Base-by-base conservation (phyloP, 805 yeast species). In the Hanseniaspora hatyaiensis region DNA sequence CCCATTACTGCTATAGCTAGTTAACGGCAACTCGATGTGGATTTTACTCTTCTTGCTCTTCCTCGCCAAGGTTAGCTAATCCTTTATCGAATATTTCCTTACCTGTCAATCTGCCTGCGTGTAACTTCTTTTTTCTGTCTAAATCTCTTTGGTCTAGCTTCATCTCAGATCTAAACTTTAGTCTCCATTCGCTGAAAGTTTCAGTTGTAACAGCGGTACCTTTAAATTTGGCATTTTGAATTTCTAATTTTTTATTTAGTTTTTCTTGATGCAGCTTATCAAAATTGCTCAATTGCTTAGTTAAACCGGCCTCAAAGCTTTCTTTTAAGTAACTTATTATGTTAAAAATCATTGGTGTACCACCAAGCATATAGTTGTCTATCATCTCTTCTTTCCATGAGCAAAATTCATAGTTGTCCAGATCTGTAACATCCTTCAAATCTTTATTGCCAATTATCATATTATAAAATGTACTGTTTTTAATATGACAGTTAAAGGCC, bases 281-380 rank as follows among this genome's bases (percentile, higher is more conserved):
- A 31, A 66, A 69, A 5, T 53, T 56, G 13, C 68, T 66, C 39
- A 82, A 67, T 53, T 80, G 78, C n/a, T 68, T 64, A 24, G 71
- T 74, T 57, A 85, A 83, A 53, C 75, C 57, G 20, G 63, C 64
- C 56, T 92, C 98, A 12, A 85, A 89, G 50, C 73, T 73, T 42
- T 89, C 97, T 57, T 89, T 89, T 47, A 87, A 69, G 8, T 77
- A 68, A 1, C 94, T 77, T 0, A 83, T 74, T 38, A 89, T 61
- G 1, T 95, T 76, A 64, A 88, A 92, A 5, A 89, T 73, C 54
- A 87, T 79, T n/a, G 96, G 95, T 73, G 89, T 81, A 0, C 98
- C 98, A 1, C 88, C 51, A 57, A 84, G 80, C 58, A 82, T 77
- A 51, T 78, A 80, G 2, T 74, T 47, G 61, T 65, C 65, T n/a